phyloP scores from a whole-genome alignment of 139 green algal species.

The Astrephomene gubernaculifera region DNA sequence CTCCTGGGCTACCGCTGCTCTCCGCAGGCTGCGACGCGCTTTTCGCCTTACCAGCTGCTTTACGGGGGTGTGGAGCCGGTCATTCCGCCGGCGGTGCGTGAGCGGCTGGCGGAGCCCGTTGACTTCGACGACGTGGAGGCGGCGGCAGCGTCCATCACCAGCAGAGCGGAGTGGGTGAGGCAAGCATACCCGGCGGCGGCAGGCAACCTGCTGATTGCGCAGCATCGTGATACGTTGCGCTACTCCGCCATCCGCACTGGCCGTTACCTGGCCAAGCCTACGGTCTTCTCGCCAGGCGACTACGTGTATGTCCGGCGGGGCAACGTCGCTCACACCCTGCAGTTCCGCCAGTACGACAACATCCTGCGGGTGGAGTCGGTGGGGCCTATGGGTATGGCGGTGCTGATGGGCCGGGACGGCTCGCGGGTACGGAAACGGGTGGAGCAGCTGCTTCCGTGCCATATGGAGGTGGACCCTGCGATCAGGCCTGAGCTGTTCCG shows the following conservation, averaged over 20 bases:
- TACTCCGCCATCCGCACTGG: neutral
- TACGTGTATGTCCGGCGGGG: too few species aligned
- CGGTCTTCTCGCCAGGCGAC: constrained; percentile 2
- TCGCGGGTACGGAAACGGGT: too few species aligned
- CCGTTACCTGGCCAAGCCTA: neutral
- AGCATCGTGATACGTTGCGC: constrained; percentile 13
- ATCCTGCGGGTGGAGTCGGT: too few species aligned
- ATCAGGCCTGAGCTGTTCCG: neutral
- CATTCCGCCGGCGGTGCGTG: constrained; percentile 25
- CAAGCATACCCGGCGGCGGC: neutral
- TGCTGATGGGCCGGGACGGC: too few species aligned
- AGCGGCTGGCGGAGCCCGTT: constrained; percentile 6
- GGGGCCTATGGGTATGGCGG: too few species aligned
- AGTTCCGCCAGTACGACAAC: too few species aligned
- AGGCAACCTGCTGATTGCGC: constrained; percentile 50
- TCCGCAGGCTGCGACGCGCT: constrained; percentile 13
- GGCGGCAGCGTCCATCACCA: neutral
- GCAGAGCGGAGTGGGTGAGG: constrained; percentile 3
- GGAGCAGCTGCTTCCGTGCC: neutral
- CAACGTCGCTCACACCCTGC: too few species aligned
- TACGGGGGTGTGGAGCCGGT: constrained; percentile 19
- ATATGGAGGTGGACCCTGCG: neutral
- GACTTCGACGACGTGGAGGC: neutral
- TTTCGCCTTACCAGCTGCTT: constrained; percentile 44
- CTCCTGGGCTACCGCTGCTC: constrained; percentile 52